Base-by-base conservation (phyloP, 1,284 basidiomycete species). In the Melampsora americana region DNA sequence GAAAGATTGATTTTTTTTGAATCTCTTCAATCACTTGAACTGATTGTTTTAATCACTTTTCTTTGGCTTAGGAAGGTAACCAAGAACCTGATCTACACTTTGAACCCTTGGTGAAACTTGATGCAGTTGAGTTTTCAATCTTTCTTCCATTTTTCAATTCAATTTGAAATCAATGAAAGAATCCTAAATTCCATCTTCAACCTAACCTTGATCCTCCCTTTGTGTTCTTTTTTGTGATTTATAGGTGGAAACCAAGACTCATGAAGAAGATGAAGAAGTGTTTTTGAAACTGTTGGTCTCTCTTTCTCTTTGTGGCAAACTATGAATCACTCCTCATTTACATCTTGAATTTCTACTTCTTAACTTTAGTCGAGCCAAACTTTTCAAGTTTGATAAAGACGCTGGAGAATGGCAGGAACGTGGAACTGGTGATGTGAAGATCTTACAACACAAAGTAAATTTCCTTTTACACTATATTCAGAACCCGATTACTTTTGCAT, bases 381-480 rank as follows among this genome's bases (percentile, higher is more conserved):
- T 99, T 79, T 99, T 99, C 89, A 89, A 96, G 82, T 99, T 99
- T 85, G 90, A 92, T 80, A 85, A 88, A 80, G 85, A 84, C 60
- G 86, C 89, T 77, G 87, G 88, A 78, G 95, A 99, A 85, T 99
- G 96, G 96, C 99, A 99, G 85, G 95, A 98, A 85, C 86, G 93
- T 61, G 93, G 92, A 62, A 96, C 93, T 28, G 94, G 93, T 64
- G 93, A 95, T 82, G 92, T 93, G 79, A 90, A 92, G 82, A 86
- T 96, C 77, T 88, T 96, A 79, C 86, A 90, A 82, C 92, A 96
- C 87, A 94, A 91, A 85, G 88, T 72, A 26, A 56, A 44, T 70
- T 23, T 44, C 53, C 53, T 56, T 28, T n/a, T 1, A 78, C 66
- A 56, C 26, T 28, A 50, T 12, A n/a, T 28, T 62, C 2, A 26